Base-by-base conservation (phyloP, 768 basidiomycete genomes). In the Pilatotrama ljubarskyi region DNA sequence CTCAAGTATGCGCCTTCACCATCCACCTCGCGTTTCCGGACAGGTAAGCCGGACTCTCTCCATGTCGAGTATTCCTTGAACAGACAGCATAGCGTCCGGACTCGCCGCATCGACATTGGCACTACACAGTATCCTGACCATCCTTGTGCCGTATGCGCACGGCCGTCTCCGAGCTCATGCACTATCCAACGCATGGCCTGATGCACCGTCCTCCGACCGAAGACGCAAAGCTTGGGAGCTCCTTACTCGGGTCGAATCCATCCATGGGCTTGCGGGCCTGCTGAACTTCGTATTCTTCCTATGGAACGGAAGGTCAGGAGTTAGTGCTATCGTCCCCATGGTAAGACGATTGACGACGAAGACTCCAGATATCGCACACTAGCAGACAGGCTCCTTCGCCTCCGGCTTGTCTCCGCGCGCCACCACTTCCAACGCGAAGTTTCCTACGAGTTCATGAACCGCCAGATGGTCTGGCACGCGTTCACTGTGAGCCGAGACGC, bases 391-490 rank as follows among this genome's bases (percentile, higher is more conserved):
- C 62, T 97, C 20, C 77, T 98, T 15, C 74, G 78, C 24, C 82
- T 99, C 78, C 78, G 80, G 29, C 83, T 98, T 3, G 82, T 87
- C 0, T 89, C 95, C 3, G 80, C 90, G 0, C 83, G 85, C 32
- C 76, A 80, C 41, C 81, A 88, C 35, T 80, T 87, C 36, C 86
- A 84, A 61, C 84, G 91, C 17, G 88, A 95, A 66, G 91, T 98
- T 51, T 96, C 92, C 69, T 99, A 97, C 74, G 97, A 98, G 69
- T 98, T 95, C 69, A 96, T 98, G 93, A 98, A 98, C 68, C 90
- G 97, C 65, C 96, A 98, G 73, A 91, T 99, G 83, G 97, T 99
- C 55, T 99, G 97, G 97, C 93, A 95, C 70, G 92, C 94, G 0
- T 96, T 98, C 73, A 98, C 97, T 7, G 96, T 96, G 69, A 55